Evolutionary conservation across 768 basidiomycete genomes (phyloP).

Genomic region (Leucosporidium creatinivorum): DNA sequence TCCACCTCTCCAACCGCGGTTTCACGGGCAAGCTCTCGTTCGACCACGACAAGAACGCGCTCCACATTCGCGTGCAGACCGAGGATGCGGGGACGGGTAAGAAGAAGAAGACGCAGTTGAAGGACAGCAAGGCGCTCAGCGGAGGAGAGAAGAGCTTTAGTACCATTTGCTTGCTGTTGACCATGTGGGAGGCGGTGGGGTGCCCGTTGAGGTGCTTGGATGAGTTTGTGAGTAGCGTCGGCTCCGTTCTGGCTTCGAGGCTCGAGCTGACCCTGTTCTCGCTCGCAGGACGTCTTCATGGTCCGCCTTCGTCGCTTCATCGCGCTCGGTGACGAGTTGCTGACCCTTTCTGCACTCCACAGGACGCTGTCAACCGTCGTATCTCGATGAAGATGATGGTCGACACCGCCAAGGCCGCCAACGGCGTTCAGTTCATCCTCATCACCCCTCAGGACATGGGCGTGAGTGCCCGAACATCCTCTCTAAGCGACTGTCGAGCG

Average conservation of each 20-base stretch:
- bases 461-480: constrained; percentile 36
- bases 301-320: not conserved
- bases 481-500: too few species aligned
- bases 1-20: constrained; percentile 73
- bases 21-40: constrained; percentile 52
- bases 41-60: constrained; percentile 64
- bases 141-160: constrained; percentile 97
- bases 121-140: constrained; percentile 51
- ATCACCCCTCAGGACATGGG: constrained; percentile 86
- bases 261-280: not conserved
- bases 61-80: constrained; percentile 50
- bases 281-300: constrained; percentile 65
- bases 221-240: constrained; percentile 62
- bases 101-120: constrained; percentile 12
- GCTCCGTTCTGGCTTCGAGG: not conserved
- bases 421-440: constrained; percentile 85
- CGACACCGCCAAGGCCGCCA: constrained; percentile 76
- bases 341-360: not conserved
- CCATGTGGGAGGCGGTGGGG: constrained; percentile 91
- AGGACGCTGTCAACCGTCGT: constrained; percentile 51
- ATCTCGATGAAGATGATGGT: constrained; percentile 97
- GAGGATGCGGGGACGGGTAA: constrained; percentile 21
- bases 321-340: not conserved
- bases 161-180: constrained; percentile 85
- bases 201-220: constrained; percentile 95